Percentiles rank a stretch among this genome's conserved stretches.
phyloP scores from a whole-genome alignment of 1,284 basidiomycete species.

The Xerocomus amazonicus region DNA sequence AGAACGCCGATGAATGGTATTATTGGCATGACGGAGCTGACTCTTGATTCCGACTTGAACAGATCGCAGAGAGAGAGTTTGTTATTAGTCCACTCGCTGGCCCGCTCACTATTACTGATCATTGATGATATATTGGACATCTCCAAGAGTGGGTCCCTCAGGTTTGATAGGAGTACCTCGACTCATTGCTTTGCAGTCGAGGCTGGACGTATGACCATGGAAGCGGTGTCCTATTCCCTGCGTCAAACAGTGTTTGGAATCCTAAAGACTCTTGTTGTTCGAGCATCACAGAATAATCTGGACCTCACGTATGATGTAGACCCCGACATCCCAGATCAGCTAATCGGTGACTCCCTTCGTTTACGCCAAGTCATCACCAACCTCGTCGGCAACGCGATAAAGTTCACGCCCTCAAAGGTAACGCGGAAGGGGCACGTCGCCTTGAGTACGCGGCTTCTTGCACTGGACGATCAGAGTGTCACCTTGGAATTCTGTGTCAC shows the following conservation, averaged over 20 bases:
- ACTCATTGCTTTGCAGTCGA: constrained; percentile 64
- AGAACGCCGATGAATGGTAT: constrained; percentile 99
- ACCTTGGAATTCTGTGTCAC: constrained; percentile 97
- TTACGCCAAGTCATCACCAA: constrained; percentile 94
- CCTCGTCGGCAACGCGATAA: constrained; percentile 92
- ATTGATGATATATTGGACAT: constrained; percentile 99
- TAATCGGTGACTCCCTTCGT: constrained; percentile 95
- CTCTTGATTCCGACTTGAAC: constrained; percentile 89
- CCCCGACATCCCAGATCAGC: constrained; percentile 92
- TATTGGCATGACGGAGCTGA: constrained; percentile 99
- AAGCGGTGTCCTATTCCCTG: constrained; percentile 97
- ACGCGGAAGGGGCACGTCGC: constrained; percentile 88
- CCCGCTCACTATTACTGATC: constrained; percentile 90
- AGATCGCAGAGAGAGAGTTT: constrained; percentile 91
- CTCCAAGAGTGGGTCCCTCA: constrained; percentile 78
- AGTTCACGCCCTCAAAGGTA: constrained; percentile 85
- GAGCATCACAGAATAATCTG: constrained; percentile 96
- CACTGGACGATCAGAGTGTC: constrained; percentile 73
- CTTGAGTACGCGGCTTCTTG: constrained; percentile 78
- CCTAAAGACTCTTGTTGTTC: constrained; percentile 96
- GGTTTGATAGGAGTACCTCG: not conserved
- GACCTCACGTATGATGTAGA: constrained; percentile 98
- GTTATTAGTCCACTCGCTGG: constrained; percentile 93
- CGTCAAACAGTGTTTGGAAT: constrained; percentile 97
- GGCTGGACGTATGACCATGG: constrained; percentile 99